Conservation (phyloP, 371 early-diverging fungal genomes). For the Choanephora cucurbitarum region DNA sequence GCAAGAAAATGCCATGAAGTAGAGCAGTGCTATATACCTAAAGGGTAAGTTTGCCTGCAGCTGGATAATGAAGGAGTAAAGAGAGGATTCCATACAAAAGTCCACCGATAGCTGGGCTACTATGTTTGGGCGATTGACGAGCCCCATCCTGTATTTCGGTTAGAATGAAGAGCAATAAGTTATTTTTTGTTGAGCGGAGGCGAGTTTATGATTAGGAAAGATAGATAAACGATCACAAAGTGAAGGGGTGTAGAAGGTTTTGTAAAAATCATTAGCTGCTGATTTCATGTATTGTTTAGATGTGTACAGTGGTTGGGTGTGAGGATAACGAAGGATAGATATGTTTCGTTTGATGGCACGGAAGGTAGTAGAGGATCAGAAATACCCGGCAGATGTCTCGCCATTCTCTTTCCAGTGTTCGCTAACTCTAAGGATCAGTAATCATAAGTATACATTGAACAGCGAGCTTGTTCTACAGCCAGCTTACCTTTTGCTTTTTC, state of each 20-base stretch:
- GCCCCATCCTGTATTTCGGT: neutral
- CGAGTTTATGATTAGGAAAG: neutral
- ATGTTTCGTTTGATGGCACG: constrained; percentile 1
- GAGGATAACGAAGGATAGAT: neutral
- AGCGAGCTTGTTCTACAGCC: too few species aligned
- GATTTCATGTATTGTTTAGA: neutral
- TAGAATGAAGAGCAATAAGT: neutral
- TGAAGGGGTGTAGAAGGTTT: neutral
- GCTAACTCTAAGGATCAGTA: constrained; percentile 1
- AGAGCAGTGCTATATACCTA: neutral
- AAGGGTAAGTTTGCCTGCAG: neutral
- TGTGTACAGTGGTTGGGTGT: neutral
- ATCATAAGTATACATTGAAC: too few species aligned
- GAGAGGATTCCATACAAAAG: constrained; percentile 2
- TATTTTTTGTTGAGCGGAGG: rapidly evolving
- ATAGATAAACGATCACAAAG: neutral
- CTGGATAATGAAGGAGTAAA: neutral
- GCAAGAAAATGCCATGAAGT: neutral
- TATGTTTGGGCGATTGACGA: neutral
- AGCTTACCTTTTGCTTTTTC: too few species aligned
- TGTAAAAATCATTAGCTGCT: neutral
- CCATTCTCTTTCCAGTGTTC: constrained; percentile 9
- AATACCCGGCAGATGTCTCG: constrained; percentile 13
- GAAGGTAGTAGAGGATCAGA: neutral
- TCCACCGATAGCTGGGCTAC: constrained; percentile 13